Evolutionary conservation across 2,329 filamentous ascomycete species (phyloP).

Genomic region (Tolypocladium cylindrosporum): DNA sequence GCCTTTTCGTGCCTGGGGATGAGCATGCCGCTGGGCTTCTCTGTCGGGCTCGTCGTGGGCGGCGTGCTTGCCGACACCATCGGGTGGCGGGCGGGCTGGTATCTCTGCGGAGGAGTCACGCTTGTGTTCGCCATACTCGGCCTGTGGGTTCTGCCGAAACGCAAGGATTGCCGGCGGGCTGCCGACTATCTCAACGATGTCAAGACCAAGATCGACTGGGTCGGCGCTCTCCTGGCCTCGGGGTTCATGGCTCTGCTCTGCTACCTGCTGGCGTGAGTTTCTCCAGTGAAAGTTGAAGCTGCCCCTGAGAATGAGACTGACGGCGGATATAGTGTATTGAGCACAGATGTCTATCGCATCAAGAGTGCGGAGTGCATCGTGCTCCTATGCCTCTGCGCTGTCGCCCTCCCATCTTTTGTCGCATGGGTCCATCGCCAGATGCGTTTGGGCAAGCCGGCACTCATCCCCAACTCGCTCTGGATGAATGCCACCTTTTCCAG

Average conservation of each 20-base stretch:
- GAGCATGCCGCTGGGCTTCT: conserved; percentile 38
- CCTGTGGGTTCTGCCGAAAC: conserved; percentile 23
- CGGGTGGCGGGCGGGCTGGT: conserved; percentile 39
- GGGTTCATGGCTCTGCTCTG: conserved; percentile 36
- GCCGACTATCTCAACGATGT: conserved; percentile 12
- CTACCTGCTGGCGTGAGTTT: conserved; percentile 42
- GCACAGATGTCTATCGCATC: conserved; percentile 29
- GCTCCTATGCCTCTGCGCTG: conserved; percentile 31
- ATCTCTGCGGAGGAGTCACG: conserved; percentile 24
- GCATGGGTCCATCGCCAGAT: conserved; percentile 43
- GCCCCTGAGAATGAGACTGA: neutral
- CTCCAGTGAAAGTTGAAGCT: neutral
- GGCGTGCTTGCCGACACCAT: conserved; percentile 35
- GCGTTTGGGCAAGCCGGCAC: conserved; percentile 32
- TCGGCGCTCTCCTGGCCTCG: conserved; percentile 37
- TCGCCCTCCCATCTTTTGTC: conserved; percentile 37
- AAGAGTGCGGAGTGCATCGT: conserved; percentile 31
- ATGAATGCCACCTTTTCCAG: conserved; percentile 43
- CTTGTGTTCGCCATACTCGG: conserved; percentile 24
- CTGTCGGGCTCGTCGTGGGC: conserved; percentile 37
- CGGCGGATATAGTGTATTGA: conserved; percentile 17
- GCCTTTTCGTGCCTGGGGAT: conserved; percentile 33
- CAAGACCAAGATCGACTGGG: conserved; percentile 40
- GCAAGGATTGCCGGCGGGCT: neutral
- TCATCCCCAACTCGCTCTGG: conserved; percentile 56